A percentile compares a stretch with the other conserved stretches of the same genome.
Conservation (phyloP, 306 rosid genomes). For the Lotus japonicus region DNA sequence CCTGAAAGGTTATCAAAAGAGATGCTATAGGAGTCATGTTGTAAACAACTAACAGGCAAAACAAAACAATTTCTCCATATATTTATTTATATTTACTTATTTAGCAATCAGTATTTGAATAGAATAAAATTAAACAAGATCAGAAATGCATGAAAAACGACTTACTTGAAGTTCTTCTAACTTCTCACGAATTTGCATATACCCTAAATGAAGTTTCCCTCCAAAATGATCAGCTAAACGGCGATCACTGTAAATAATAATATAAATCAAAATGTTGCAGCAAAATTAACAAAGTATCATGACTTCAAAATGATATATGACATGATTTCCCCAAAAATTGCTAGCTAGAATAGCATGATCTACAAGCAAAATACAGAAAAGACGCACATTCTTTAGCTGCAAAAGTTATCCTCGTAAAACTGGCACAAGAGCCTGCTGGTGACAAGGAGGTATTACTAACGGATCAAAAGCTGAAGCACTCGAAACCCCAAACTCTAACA, state of each 20-base stretch:
- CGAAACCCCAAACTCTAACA: slow-evolving; percentile 78
- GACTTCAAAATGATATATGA: slow-evolving; percentile 17
- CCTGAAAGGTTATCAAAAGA: background rate
- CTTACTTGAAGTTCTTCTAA: slow-evolving; percentile 87
- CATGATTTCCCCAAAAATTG: slow-evolving; percentile 45
- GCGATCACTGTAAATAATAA: slow-evolving; percentile 77
- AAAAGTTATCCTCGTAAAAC: slow-evolving; percentile 99
- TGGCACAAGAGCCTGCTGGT: slow-evolving; percentile 99
- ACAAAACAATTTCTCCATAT: background rate
- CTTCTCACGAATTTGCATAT: slow-evolving; percentile 98
- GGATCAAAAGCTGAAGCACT: slow-evolving; percentile 99
- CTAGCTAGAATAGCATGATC: slow-evolving; percentile 77
- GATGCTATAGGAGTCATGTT: background rate
- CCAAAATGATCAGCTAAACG: slow-evolving; percentile 99
- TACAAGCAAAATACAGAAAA: slow-evolving; percentile 81
- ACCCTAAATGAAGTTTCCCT: slow-evolving; percentile 98
- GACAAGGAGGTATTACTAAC: slow-evolving; percentile 98
- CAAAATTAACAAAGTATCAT: slow-evolving; percentile 13
- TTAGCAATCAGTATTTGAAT: background rate
- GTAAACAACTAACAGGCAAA: slow-evolving; percentile 16
- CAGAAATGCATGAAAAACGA: slow-evolving; percentile 16
- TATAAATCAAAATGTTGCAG: slow-evolving; percentile 32
- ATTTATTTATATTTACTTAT: too few species aligned
- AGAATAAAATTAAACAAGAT: background rate
- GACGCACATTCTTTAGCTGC: slow-evolving; percentile 99